These are phyloP conservation scores for Tylopilus sp. DNA, from an alignment of 768 basidiomycete genomes.

Conservation along the genomic window DNA sequence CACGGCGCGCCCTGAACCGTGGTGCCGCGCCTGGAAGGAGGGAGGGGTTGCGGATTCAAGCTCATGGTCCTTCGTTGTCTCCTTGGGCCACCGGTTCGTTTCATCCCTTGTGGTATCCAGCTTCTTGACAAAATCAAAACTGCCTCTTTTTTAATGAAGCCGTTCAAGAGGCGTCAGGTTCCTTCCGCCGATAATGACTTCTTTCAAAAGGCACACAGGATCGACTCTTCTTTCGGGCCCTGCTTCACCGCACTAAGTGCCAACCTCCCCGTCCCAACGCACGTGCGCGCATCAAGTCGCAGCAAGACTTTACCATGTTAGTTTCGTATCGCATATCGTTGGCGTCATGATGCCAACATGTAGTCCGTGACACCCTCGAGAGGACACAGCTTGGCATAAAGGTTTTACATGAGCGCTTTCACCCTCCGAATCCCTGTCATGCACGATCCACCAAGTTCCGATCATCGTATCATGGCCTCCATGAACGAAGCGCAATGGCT, in stretches of 20 bases:
- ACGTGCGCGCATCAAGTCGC: neutral
- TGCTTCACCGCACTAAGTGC: conserved; percentile 2
- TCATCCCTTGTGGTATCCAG: conserved; percentile 2
- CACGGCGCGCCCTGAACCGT: conserved; percentile 14
- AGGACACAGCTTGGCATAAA: conserved; percentile 15
- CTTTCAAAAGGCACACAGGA: neutral
- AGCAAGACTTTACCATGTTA: neutral
- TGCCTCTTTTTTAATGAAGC: conserved; percentile 6
- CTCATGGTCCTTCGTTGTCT: neutral
- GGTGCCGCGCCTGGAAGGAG: conserved; percentile 1
- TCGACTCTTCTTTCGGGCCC: neutral
- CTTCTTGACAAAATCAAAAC: conserved; percentile 5
- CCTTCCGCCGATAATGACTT: conserved; percentile 13
- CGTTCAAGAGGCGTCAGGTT: neutral
- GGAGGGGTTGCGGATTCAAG: neutral
- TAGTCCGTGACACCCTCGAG: neutral
- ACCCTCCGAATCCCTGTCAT: neutral
- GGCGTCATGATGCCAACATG: neutral
- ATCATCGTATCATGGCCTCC: conserved; percentile 1
- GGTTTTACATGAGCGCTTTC: neutral
- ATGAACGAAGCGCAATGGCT: neutral
- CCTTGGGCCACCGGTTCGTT: conserved; percentile 8
- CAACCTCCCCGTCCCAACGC: neutral
- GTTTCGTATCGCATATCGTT: neutral
- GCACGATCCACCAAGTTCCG: neutral